Percentiles rank a stretch among this genome's conserved stretches.
phyloP scores from a whole-genome alignment of 2,329 filamentous ascomycete species.

The Zopfia rhizophila region DNA sequence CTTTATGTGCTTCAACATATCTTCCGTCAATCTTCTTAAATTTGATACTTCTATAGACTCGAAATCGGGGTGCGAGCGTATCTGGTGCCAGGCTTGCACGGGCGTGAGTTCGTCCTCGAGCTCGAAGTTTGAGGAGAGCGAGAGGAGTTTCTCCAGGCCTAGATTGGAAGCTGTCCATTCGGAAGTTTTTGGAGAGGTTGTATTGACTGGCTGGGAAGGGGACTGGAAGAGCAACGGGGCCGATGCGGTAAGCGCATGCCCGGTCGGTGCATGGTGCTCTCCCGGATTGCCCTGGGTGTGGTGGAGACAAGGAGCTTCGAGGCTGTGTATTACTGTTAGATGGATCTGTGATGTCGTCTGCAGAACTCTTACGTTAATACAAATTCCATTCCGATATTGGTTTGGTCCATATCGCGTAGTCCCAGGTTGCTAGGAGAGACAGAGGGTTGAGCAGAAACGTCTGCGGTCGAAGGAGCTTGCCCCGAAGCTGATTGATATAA shows the following conservation, averaged over 20 bases:
- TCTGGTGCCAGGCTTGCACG: slow-evolving; percentile 49
- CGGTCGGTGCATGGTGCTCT: slow-evolving; percentile 26
- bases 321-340: slow-evolving; percentile 32
- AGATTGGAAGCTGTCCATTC: slow-evolving; percentile 28
- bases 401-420: slow-evolving; percentile 27
- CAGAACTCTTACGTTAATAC: slow-evolving; percentile 49
- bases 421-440: slow-evolving; percentile 9
- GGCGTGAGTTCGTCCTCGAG: slow-evolving; percentile 46
- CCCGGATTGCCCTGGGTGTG: slow-evolving; percentile 36
- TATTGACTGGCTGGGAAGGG: slow-evolving; percentile 15
- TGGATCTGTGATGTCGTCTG: too few relatives aligned
- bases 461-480: neutral
- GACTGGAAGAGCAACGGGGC: slow-evolving; percentile 38
- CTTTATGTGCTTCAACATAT: slow-evolving; percentile 36
- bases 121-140: slow-evolving; percentile 28
- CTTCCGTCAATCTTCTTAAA: slow-evolving; percentile 33
- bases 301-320: slow-evolving; percentile 47
- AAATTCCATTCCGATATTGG: slow-evolving; percentile 42
- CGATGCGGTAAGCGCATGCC: slow-evolving; percentile 44
- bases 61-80: slow-evolving; percentile 37
- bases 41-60: slow-evolving; percentile 22
- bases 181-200: slow-evolving; percentile 21
- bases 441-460: neutral
- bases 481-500: slow-evolving; percentile 1
- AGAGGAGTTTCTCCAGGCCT: slow-evolving; percentile 33